Percentiles rank a stretch among this genome's conserved stretches.
Evolutionary conservation across 345 rosid species (phyloP).

Genomic region (Balakata baccata): DNA sequence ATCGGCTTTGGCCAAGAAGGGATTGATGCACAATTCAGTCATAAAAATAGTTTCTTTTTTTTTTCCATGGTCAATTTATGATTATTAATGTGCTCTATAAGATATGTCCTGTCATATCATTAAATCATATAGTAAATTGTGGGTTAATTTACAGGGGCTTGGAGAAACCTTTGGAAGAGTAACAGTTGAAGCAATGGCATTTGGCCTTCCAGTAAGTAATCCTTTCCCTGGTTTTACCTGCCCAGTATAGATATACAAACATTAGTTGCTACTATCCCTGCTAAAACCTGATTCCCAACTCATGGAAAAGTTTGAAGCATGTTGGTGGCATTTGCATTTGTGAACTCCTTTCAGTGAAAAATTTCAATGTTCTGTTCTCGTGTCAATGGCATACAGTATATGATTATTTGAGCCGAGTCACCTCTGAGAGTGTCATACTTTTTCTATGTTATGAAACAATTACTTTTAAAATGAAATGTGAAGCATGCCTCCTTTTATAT

Average conservation of each 20-base stretch:
- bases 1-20: background rate
- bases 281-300: background rate
- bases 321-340: background rate
- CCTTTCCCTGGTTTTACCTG: slow-evolving; percentile 7
- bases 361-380: background rate
- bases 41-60: background rate
- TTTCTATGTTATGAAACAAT: too few species aligned
- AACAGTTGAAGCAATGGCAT: slow-evolving; percentile 97
- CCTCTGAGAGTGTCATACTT: too few species aligned
- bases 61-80: background rate
- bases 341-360: background rate
- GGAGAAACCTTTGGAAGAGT: slow-evolving; percentile 99
- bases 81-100: background rate
- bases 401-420: too few species aligned
- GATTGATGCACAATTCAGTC: background rate
- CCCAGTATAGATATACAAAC: background rate
- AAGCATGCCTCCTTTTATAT: too few species aligned
- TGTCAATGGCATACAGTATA: too few species aligned
- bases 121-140: slow-evolving; percentile 9
- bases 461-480: too few species aligned
- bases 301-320: background rate
- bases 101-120: background rate
- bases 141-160: slow-evolving; percentile 48
- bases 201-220: slow-evolving; percentile 67
- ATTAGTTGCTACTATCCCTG: background rate